Evolutionary conservation across 495 filamentous ascomycete genomes (phyloP), one percentile per base, ranked within the genome.

Genomic region (Sphaerosporella brunnea): DNA sequence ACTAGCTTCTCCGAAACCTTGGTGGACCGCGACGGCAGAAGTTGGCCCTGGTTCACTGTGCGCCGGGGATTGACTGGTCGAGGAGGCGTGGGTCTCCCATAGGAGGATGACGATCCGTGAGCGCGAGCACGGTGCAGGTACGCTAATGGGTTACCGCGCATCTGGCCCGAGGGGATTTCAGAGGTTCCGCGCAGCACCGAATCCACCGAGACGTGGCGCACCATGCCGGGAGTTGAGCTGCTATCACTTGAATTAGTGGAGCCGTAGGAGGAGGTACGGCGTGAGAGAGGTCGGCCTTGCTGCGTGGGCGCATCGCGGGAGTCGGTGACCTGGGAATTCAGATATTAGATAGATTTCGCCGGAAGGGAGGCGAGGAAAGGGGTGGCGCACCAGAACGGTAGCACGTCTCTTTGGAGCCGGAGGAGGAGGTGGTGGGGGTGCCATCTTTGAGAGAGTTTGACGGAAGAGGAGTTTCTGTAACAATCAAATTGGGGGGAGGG

Each of bases 1-100:
- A 96, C 90, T 5, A 99, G 69, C 62, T 96, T 95, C 68, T 96
- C 84, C 56, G 81, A 90, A 38, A 93, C 73, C 56, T 95, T 93
- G 13, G 84, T 90, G 23, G 84, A 87, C 18, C 90, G 75, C 1
- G 82, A 75, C 0, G 88, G 92, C 36, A 94, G 75, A n/a, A 25
- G 9, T 9, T 32, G 45, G 50, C 80, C 84, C 30, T 84, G 80
- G 51, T 80, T 80, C 56, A 59, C 70, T 56, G 65, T 50, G 39
- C 56, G 74, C 45, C 62, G 59, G 23, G 66, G 66, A 42, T 69
- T 66, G 9, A 59, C 58, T 8, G 63, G 58, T 34, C 54, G 52
- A 2, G 37, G 63, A 61, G 16, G 62, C 51, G 25, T 71, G 65
- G 23, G 7, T 7, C n/a, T 5, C 5, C 15, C 5, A 51, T 64